phyloP scores from a whole-genome alignment of 805 yeast genomes.

The Metschnikowia orientalis region DNA sequence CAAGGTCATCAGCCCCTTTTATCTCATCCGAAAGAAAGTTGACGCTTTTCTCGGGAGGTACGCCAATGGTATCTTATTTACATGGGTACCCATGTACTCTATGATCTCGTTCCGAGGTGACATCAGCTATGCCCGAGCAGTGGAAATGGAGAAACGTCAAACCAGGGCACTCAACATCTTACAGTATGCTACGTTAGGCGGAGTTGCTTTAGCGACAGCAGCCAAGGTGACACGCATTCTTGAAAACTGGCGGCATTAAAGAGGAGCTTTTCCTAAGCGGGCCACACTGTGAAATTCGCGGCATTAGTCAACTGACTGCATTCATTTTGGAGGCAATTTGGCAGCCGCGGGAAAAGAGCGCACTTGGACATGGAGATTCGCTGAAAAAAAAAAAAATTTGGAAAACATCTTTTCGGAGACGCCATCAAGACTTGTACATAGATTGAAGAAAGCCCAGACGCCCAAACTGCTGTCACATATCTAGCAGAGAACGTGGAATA shows the following conservation, averaged over 20 bases:
- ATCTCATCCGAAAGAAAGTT: slow-evolving; percentile 59
- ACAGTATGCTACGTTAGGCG: slow-evolving; percentile 19
- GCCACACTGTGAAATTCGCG: no score
- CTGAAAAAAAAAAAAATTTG: slow-evolving; percentile 4
- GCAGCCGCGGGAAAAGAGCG: no score
- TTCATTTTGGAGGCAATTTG: no score
- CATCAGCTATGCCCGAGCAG: slow-evolving; percentile 69
- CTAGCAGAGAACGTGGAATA: background rate
- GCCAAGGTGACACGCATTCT: slow-evolving; percentile 12
- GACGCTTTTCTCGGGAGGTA: slow-evolving; percentile 61
- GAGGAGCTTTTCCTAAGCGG: background rate
- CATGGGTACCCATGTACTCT: slow-evolving; percentile 83
- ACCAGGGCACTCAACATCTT: slow-evolving; percentile 40
- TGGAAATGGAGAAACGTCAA: slow-evolving; percentile 53
- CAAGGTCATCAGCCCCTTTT: slow-evolving; percentile 59
- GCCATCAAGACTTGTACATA: slow-evolving; percentile 17
- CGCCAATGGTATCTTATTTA: slow-evolving; percentile 43
- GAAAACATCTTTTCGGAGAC: no score
- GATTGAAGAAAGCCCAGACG: slow-evolving; percentile 3
- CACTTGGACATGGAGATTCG: no score
- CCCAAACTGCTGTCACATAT: background rate
- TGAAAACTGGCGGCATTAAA: slow-evolving; percentile 5
- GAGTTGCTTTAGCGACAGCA: slow-evolving; percentile 10
- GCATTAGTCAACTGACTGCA: no score
- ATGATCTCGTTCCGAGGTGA: slow-evolving; percentile 90